Evolutionary conservation across 202 grass and related monocot species (phyloP), one percentile per base, ranked within the genome.

Genomic region (Eragrostis tef): DNA sequence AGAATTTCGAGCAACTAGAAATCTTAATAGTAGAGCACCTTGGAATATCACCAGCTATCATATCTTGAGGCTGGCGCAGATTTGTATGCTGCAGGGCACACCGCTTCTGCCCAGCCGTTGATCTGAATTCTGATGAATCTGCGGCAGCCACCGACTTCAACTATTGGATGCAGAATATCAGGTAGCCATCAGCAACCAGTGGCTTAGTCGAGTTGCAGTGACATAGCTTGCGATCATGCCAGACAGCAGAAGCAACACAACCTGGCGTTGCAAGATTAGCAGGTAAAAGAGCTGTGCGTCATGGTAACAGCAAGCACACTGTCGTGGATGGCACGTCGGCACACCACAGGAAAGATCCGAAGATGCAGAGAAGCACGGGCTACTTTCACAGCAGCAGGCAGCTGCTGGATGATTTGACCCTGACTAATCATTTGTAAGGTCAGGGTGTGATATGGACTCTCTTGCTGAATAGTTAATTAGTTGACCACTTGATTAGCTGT

Each of bases 141-240:
- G 39, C 53, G 14, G 24, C n/a, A 10, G 24, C 83, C 74, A 24
- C 87, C 73, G 83, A 82, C 83, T 79, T 46, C 29, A 65, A 82
- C 87, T 86, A 51, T 82, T 89, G 6, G 71, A 16, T 34, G 64
- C 64, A 67, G 25, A 43, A 34, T 43, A 66, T 56, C 44, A 71
- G 10, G 41, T 65, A 81, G 9, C 71, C 70, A 56, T 77, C 77
- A 81, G 31, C 34, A 11, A 25, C 57, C 71, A 65, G 62, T 60
- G 14, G 7, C 16, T 16, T 52, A 11, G 26, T 15, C 29, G 60
- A 31, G 13, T 60, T 50, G 15, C 86, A 65, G 75, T 20, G 82
- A 84, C 64, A 52, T 16, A 13, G 69, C 75, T 46, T 47, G 66
- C 39, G 48, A 83, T 60, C 86, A 73, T 10, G 66, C 13, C 46